Percentiles rank a stretch among this genome's conserved stretches.
phyloP scores from a whole-genome alignment of 2,329 filamentous ascomycete genomes.

The Fusarium miscanthi region DNA sequence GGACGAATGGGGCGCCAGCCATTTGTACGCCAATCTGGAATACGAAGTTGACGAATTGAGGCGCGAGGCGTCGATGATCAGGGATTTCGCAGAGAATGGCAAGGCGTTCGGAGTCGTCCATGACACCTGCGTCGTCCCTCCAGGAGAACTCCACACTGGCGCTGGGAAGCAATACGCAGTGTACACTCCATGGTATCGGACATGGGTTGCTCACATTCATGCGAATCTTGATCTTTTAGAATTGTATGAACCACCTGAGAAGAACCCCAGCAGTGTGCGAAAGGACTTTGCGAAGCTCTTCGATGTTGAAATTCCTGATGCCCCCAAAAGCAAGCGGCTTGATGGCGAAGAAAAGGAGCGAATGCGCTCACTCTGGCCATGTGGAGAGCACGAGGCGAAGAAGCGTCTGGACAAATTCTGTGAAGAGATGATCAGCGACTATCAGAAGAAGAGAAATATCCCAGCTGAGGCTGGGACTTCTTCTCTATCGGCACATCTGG shows the following conservation, averaged over 20 bases:
- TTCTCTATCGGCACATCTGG: constrained; percentile 76
- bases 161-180: constrained; percentile 84
- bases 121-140: constrained; percentile 85
- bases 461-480: constrained; percentile 73
- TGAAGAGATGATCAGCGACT: constrained; percentile 69
- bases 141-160: constrained; percentile 74
- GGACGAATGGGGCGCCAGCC: constrained; percentile 76
- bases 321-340: constrained; percentile 72
- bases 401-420: constrained; percentile 75
- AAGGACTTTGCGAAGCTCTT: constrained; percentile 68
- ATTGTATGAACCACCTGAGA: constrained; percentile 61
- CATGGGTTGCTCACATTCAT: constrained; percentile 81
- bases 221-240: constrained; percentile 74
- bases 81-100: constrained; percentile 68
- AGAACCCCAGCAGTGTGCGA: constrained; percentile 50
- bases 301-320: constrained; percentile 66
- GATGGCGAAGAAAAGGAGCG: constrained; percentile 67
- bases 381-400: constrained; percentile 78
- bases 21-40: constrained; percentile 86
- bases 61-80: constrained; percentile 76
- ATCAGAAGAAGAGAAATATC: constrained; percentile 74
- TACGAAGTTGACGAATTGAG: constrained; percentile 93
- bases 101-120: constrained; percentile 78
- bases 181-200: constrained; percentile 83
- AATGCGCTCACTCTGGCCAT: constrained; percentile 73